Percentiles rank a stretch among this genome's conserved stretches.
Conservation (phyloP, 768 basidiomycete genomes). For the Udeniomyces megalosporus region DNA sequence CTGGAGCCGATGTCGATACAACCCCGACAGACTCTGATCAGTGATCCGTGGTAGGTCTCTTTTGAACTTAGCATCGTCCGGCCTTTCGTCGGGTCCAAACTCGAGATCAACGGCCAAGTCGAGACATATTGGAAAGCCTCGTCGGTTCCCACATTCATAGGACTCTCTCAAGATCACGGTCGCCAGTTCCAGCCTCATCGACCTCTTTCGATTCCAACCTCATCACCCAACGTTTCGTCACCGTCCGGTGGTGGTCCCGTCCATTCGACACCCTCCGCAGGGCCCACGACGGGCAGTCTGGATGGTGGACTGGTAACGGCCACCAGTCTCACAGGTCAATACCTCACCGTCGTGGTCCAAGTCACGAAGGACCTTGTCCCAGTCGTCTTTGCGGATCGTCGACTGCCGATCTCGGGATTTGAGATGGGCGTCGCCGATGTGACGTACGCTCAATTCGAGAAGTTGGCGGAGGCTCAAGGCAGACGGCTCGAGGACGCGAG, state of each 20-base stretch:
- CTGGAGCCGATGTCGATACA: not conserved
- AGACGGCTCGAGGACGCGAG: constrained; percentile 30
- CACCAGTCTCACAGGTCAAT: constrained; percentile 78
- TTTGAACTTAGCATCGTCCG: constrained; percentile 76
- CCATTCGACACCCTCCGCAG: not conserved
- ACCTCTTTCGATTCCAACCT: constrained; percentile 26
- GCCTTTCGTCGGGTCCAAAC: constrained; percentile 77
- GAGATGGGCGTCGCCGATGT: constrained; percentile 72
- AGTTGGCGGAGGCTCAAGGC: constrained; percentile 40
- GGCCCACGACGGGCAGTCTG: constrained; percentile 8
- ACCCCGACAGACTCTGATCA: not conserved
- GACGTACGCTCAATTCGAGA: constrained; percentile 61
- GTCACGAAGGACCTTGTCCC: constrained; percentile 85
- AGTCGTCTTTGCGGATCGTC: constrained; percentile 62
- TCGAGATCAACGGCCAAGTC: constrained; percentile 84
- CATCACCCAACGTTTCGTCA: constrained; percentile 24
- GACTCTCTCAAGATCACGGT: constrained; percentile 28
- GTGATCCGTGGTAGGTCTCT: constrained; percentile 42
- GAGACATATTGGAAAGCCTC: constrained; percentile 99
- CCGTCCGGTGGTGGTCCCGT: constrained; percentile 13
- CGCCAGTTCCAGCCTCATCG: constrained; percentile 30
- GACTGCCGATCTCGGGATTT: constrained; percentile 52
- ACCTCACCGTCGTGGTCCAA: constrained; percentile 71
- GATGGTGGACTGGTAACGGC: constrained; percentile 45
- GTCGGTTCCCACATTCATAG: constrained; percentile 34